Percentiles rank a stretch among this genome's conserved stretches.
Evolutionary conservation across 2,329 filamentous ascomycete species (phyloP).

Genomic region (Colletotrichum salicis): DNA sequence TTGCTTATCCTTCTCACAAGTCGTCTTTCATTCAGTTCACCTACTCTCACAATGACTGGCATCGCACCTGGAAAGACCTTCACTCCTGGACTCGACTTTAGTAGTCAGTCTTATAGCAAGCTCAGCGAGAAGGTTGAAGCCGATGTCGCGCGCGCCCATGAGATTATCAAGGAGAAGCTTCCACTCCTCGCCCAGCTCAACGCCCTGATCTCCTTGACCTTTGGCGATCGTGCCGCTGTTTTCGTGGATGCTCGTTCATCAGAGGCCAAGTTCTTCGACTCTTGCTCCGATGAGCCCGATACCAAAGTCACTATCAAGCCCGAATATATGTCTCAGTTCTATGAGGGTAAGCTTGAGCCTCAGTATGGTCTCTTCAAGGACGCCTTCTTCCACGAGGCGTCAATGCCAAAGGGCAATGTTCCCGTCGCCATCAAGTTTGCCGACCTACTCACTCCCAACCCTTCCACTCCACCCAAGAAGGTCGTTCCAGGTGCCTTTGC

Average conservation of each 20-base stretch:
- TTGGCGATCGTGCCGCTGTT: background rate
- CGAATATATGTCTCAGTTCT: background rate
- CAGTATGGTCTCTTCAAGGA: background rate
- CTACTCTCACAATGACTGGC: too few species aligned
- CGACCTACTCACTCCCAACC: background rate
- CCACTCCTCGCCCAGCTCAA: background rate
- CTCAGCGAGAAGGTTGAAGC: too few species aligned
- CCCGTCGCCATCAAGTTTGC: background rate
- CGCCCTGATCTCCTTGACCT: background rate
- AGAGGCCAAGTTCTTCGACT: background rate
- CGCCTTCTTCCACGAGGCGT: background rate
- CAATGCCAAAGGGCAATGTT: background rate
- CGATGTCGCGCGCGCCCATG: too few species aligned
- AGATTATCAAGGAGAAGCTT: too few species aligned
- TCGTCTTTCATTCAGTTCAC: too few species aligned
- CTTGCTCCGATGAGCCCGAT: background rate
- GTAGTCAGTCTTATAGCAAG: too few species aligned
- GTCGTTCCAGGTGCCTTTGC: background rate
- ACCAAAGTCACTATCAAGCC: background rate
- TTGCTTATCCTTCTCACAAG: too few species aligned
- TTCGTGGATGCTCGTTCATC: conserved; percentile 2
- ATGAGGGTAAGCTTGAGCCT: background rate
- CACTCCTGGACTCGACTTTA: too few species aligned
- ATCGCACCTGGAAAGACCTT: too few species aligned
- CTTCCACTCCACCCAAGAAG: background rate